Evolutionary conservation across 2,329 filamentous ascomycete species (phyloP).

Genomic region (Penicillium sclerotigenum): DNA sequence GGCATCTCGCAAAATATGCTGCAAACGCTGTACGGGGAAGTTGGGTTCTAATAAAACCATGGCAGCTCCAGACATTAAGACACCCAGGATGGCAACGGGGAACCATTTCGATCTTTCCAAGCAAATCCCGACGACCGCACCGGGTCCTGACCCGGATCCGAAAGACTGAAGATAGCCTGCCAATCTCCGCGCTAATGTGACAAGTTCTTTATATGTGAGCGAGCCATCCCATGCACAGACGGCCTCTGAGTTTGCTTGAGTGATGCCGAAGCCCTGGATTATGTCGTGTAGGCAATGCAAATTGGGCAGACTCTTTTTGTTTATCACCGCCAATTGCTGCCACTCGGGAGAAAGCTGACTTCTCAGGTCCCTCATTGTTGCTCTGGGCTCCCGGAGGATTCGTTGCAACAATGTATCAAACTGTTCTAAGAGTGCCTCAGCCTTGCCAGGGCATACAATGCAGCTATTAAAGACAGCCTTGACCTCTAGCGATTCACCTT

Average conservation of each 20-base stretch:
- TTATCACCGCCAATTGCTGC: not conserved
- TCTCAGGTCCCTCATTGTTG: not conserved
- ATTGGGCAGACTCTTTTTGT: constrained; percentile 10
- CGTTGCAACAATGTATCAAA: not conserved
- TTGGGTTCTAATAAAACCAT: constrained; percentile 10
- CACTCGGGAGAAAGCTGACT: not conserved
- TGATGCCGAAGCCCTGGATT: not conserved
- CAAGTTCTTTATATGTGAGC: constrained; percentile 7
- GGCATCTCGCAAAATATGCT: not conserved
- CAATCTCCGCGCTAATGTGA: not conserved
- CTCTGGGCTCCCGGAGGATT: not conserved
- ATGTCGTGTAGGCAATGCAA: not conserved
- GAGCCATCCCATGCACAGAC: constrained; percentile 13
- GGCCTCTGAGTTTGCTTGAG: constrained; percentile 7
- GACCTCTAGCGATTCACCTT: not conserved
- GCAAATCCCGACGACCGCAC: not conserved
- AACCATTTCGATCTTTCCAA: constrained; percentile 4
- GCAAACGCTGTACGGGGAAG: constrained; percentile 1
- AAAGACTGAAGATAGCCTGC: not conserved
- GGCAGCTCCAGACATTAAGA: constrained; percentile 9
- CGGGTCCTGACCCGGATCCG: not conserved
- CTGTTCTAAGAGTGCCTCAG: not conserved
- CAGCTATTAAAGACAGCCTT: not conserved
- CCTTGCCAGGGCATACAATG: not conserved
- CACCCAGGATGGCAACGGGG: constrained; percentile 7